Percentiles rank a stretch among this genome's conserved stretches.
Conservation (phyloP, 2,329 filamentous ascomycete genomes). For the Venturia aucupariae region DNA sequence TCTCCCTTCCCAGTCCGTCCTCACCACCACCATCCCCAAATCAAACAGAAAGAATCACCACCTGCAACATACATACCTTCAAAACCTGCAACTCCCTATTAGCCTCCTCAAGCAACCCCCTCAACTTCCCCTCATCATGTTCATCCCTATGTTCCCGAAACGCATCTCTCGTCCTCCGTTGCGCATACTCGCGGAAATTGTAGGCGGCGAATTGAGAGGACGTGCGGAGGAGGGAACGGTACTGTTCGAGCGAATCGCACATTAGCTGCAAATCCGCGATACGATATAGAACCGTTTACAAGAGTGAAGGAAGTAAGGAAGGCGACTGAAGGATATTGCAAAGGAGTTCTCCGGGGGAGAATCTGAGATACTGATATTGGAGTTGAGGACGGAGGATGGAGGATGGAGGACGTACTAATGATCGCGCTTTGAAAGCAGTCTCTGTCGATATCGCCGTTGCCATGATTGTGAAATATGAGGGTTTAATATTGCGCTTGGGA, state of each 20-base stretch:
- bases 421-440: conserved; percentile 12
- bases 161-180: conserved; percentile 78
- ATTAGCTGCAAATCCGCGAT: neutral
- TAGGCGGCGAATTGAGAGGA: conserved; percentile 82
- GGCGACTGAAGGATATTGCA: neutral
- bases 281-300: neutral
- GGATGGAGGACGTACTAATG: conserved; percentile 11
- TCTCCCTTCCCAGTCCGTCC: neutral
- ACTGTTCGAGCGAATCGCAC: conserved; percentile 45
- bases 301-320: neutral
- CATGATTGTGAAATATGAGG: neutral
- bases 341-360: neutral
- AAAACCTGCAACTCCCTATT: conserved; percentile 77
- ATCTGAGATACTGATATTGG: neutral
- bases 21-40: neutral
- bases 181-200: conserved; percentile 97
- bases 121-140: conserved; percentile 64
- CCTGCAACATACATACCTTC: conserved; percentile 85
- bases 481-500: neutral
- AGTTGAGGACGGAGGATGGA: neutral
- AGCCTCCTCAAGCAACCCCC: conserved; percentile 84
- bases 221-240: conserved; percentile 83
- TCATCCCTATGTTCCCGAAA: conserved; percentile 73
- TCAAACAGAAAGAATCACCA: too few species aligned
- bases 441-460: conserved; percentile 8